A percentile compares a stretch with the other conserved stretches of the same genome.
phyloP scores from a whole-genome alignment of 495 filamentous ascomycete genomes.

The Tuber melanosporum region DNA sequence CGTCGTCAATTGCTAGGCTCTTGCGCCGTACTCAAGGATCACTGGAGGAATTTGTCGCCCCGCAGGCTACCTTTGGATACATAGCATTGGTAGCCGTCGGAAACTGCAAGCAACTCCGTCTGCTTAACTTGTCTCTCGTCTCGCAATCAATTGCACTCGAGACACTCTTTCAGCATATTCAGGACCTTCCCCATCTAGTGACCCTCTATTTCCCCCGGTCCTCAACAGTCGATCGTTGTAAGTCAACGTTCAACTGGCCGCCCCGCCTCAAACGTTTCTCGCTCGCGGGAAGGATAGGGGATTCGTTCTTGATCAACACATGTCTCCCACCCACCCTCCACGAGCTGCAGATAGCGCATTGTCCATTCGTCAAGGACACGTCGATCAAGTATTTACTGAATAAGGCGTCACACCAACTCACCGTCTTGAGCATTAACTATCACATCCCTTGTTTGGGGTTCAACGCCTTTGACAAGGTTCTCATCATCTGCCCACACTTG shows the following conservation, averaged over 20 bases:
- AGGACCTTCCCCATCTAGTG: slow-evolving; percentile 48
- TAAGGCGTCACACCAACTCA: slow-evolving; percentile 37
- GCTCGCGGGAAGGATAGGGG: slow-evolving; percentile 47
- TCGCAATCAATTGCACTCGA: slow-evolving; percentile 50
- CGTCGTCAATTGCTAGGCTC: slow-evolving; percentile 59
- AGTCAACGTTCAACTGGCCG: slow-evolving; percentile 46
- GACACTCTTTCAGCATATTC: slow-evolving; percentile 51
- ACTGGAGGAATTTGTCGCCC: slow-evolving; percentile 59
- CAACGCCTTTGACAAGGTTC: slow-evolving; percentile 43
- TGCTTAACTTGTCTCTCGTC: slow-evolving; percentile 58
- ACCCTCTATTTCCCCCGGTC: slow-evolving; percentile 54
- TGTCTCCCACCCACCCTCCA: slow-evolving; percentile 41
- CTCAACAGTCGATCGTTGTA: slow-evolving; percentile 42
- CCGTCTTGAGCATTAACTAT: slow-evolving; percentile 34
- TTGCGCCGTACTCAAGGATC: slow-evolving; percentile 54
- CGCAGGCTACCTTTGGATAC: slow-evolving; percentile 57
- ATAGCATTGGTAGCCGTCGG: slow-evolving; percentile 59
- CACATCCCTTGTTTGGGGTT: slow-evolving; percentile 39
- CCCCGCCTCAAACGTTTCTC: slow-evolving; percentile 46
- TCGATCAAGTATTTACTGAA: slow-evolving; percentile 29
- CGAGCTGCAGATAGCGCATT: slow-evolving; percentile 44
- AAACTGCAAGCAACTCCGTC: slow-evolving; percentile 53
- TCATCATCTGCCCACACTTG: slow-evolving; percentile 41
- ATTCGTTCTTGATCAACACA: slow-evolving; percentile 45
- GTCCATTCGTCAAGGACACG: slow-evolving; percentile 35